Conservation (phyloP, 2,329 filamentous ascomycete species). For the Onygenales sp. region DNA sequence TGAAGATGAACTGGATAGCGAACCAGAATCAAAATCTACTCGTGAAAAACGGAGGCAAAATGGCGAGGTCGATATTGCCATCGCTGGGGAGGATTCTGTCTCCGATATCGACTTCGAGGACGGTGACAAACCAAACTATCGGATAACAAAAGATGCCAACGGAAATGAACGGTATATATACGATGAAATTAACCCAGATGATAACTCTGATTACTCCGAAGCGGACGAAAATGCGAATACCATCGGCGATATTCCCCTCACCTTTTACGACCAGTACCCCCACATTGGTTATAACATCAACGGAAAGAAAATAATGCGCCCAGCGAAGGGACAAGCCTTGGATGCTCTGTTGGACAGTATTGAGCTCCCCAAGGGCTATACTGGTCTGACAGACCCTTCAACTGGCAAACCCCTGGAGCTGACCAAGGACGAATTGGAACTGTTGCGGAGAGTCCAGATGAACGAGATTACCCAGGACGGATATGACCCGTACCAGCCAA, state of each 20-base stretch:
- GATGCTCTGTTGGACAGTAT: conserved; percentile 94
- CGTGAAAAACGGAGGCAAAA: conserved; percentile 25
- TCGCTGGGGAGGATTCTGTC: conserved; percentile 19
- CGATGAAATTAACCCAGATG: conserved; percentile 83
- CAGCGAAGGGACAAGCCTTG: conserved; percentile 83
- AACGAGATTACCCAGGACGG: conserved; percentile 80
- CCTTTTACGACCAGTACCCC: conserved; percentile 94
- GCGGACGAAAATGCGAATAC: conserved; percentile 72
- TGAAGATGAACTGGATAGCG: conserved; percentile 39
- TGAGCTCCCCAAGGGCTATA: conserved; percentile 95
- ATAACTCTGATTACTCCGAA: conserved; percentile 93
- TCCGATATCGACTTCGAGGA: conserved; percentile 23
- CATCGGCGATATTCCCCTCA: conserved; percentile 86
- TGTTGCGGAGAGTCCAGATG: conserved; percentile 78
- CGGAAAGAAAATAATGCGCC: conserved; percentile 94
- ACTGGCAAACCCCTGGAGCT: conserved; percentile 89
- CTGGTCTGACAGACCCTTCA: conserved; percentile 82
- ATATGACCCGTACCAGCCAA: conserved; percentile 89
- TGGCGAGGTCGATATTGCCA: conserved; percentile 9
- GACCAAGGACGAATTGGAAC: conserved; percentile 76
- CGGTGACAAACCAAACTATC: conserved; percentile 45
- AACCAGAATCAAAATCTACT: conserved; percentile 33
- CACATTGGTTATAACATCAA: conserved; percentile 99
- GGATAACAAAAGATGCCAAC: conserved; percentile 70
- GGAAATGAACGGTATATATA: conserved; percentile 87